Evolutionary conservation across 148 eudicot genomes (phyloP).

Genomic region (Rhododendron henanense): DNA sequence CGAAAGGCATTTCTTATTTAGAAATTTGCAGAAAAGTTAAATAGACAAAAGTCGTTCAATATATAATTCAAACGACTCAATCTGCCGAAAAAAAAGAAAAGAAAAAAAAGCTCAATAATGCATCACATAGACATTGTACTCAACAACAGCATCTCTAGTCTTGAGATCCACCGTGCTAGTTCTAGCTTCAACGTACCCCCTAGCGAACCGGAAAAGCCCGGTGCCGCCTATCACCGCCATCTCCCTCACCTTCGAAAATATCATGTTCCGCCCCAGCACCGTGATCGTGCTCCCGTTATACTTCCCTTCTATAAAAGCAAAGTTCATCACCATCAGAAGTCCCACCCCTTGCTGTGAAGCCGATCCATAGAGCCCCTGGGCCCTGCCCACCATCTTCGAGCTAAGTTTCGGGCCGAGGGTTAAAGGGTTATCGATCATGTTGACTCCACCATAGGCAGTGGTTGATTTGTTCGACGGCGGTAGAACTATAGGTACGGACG

Average conservation of each 20-base stretch:
- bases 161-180: constrained; percentile 18
- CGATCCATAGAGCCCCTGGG: constrained; percentile 37
- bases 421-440: constrained; percentile 36
- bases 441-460: constrained; percentile 31
- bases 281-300: constrained; percentile 41
- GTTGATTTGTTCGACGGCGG: constrained; percentile 18
- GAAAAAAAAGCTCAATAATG: constrained; percentile 18
- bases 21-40: neutral
- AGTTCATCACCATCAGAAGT: constrained; percentile 38
- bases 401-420: constrained; percentile 23
- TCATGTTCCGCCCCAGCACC: constrained; percentile 31
- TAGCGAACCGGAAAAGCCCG: constrained; percentile 38
- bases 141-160: constrained; percentile 31
- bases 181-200: constrained; percentile 31
- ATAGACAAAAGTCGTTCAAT: neutral
- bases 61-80: too few species aligned
- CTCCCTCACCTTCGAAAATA: constrained; percentile 28
- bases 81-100: too few species aligned
- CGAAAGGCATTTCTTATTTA: neutral
- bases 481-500: constrained; percentile 30
- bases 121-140: constrained; percentile 34
- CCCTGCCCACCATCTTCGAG: constrained; percentile 33
- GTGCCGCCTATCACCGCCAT: constrained; percentile 41
- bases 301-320: constrained; percentile 29
- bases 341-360: constrained; percentile 27